A percentile compares a stretch with the other conserved stretches of the same genome.
phyloP scores from a whole-genome alignment of 2,329 filamentous ascomycete genomes.

The Sarocladiaceae sp. region DNA sequence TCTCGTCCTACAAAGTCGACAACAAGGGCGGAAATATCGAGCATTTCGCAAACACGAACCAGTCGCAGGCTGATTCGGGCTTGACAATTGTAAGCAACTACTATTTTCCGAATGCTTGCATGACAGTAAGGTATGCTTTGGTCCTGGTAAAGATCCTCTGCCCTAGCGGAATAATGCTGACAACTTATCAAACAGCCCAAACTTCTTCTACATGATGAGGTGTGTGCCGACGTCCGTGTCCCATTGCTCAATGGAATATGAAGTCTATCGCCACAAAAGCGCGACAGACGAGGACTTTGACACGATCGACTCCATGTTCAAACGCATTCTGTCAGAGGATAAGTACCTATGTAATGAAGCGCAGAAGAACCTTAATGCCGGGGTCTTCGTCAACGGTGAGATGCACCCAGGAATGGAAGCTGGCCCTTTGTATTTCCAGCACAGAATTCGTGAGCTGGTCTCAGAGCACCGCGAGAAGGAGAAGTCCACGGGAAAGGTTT shows the following conservation, averaged over 20 bases:
- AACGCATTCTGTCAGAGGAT: constrained; percentile 61
- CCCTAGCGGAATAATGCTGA: constrained; percentile 10
- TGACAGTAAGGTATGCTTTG: constrained; percentile 42
- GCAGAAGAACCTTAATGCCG: constrained; percentile 57
- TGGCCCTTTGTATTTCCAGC: constrained; percentile 54
- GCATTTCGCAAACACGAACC: constrained; percentile 42
- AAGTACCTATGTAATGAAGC: constrained; percentile 56
- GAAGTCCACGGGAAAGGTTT: no score
- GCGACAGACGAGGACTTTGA: constrained; percentile 55
- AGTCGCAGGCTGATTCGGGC: constrained; percentile 43
- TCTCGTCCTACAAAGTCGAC: constrained; percentile 50
- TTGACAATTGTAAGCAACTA: constrained; percentile 42
- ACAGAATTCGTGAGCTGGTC: constrained; percentile 42
- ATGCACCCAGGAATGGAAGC: constrained; percentile 59
- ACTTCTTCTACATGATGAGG: constrained; percentile 62
- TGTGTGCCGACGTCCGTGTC: constrained; percentile 52
- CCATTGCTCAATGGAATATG: constrained; percentile 54
- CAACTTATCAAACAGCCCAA: constrained; percentile 36
- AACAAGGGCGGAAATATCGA: constrained; percentile 44
- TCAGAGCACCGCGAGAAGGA: constrained; percentile 43
- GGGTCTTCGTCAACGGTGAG: constrained; percentile 59
- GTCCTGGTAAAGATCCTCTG: no score
- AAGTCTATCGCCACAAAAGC: constrained; percentile 59
- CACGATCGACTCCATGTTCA: constrained; percentile 55
- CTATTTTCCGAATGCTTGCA: constrained; percentile 47